A percentile compares a stretch with the other conserved stretches of the same genome.
These are phyloP conservation scores for Pogostemon cablin DNA, from an alignment of 257 asterid species.

Conservation along the genomic window DNA sequence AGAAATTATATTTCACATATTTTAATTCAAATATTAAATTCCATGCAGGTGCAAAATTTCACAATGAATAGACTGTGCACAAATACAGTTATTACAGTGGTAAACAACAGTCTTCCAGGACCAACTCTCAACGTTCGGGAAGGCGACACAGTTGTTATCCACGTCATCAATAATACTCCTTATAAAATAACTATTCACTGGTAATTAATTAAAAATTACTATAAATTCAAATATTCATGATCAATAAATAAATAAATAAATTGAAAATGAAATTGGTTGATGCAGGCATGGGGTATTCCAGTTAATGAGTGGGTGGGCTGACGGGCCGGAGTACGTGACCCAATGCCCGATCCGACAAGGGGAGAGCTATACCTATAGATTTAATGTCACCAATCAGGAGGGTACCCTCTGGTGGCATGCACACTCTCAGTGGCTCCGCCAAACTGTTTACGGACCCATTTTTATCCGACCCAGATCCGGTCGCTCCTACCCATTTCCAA, in stretches of 20 bases:
- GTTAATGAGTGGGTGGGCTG: slow-evolving; percentile 69
- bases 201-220: slow-evolving; percentile 31
- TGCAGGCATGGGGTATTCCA: slow-evolving; percentile 80
- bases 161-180: slow-evolving; percentile 58
- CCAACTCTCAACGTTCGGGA: slow-evolving; percentile 56
- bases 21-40: background rate
- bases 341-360: slow-evolving; percentile 78
- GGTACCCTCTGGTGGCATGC: slow-evolving; percentile 97
- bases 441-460: slow-evolving; percentile 69
- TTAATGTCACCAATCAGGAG: slow-evolving; percentile 57
- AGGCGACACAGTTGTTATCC: slow-evolving; percentile 69
- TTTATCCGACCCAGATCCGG: slow-evolving; percentile 68
- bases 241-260: background rate
- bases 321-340: slow-evolving; percentile 64
- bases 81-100: slow-evolving; percentile 63
- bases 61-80: slow-evolving; percentile 53
- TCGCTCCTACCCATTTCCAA: slow-evolving; percentile 59
- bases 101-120: slow-evolving; percentile 67
- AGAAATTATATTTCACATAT: background rate
- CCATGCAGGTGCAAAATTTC: slow-evolving; percentile 59
- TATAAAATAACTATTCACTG: slow-evolving; percentile 69
- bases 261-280: background rate
- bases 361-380: slow-evolving; percentile 57
- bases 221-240: too few relatives aligned
- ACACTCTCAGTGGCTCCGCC: slow-evolving; percentile 62